A percentile compares a stretch with the other conserved stretches of the same genome.
phyloP scores from a whole-genome alignment of 176 grass and related monocot species.

The Avena eriantha region DNA sequence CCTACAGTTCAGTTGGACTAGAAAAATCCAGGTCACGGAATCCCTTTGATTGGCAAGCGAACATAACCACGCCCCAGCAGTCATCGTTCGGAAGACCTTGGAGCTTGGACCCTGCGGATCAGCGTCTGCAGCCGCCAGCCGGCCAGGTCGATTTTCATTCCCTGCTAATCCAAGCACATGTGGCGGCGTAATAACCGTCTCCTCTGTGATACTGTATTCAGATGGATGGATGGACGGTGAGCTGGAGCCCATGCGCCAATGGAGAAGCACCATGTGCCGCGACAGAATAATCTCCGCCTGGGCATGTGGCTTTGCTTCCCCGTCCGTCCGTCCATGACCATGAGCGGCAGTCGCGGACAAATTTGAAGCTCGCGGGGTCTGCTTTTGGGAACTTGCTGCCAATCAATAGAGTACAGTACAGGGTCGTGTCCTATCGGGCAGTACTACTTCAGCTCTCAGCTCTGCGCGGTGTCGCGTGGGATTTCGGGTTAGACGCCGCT shows the following conservation, averaged over 20 bases:
- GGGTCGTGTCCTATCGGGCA: neutral
- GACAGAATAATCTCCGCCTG: conserved; percentile 47
- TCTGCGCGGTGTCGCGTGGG: neutral
- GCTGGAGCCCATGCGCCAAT: conserved; percentile 50
- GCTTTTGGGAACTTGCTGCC: conserved; percentile 6
- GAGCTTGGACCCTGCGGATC: neutral
- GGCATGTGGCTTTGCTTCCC: conserved; percentile 47
- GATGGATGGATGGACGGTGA: conserved; percentile 42
- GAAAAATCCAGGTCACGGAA: neutral
- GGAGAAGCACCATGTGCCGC: conserved; percentile 36
- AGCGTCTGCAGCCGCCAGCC: neutral
- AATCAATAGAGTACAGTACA: neutral
- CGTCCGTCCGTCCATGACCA: neutral
- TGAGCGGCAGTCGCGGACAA: conserved; percentile 32
- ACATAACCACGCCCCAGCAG: neutral
- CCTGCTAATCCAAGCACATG: conserved; percentile 35
- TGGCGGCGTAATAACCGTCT: neutral
- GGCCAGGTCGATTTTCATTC: neutral
- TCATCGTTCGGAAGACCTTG: neutral
- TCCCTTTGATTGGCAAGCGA: neutral
- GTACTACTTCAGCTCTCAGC: neutral
- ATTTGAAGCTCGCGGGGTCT: conserved; percentile 15
- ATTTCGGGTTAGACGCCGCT: neutral
- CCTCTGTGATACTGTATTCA: neutral
- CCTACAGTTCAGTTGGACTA: neutral